Percentiles rank a stretch among this genome's conserved stretches.
Evolutionary conservation across 1,139 yeast species (phyloP).

Genomic region (Diutina pseudorugosa): DNA sequence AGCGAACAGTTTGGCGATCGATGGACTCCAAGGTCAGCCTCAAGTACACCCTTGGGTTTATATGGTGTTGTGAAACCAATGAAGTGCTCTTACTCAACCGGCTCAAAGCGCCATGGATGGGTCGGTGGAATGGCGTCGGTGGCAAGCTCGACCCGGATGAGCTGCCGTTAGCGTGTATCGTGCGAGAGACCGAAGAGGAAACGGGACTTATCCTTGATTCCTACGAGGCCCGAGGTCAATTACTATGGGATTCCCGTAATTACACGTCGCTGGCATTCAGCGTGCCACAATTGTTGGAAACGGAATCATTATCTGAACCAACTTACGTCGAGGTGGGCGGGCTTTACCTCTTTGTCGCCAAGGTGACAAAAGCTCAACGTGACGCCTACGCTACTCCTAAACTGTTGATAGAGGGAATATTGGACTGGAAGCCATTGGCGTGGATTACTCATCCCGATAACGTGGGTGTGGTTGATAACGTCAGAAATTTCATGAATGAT

Average conservation of each 20-base stretch:
- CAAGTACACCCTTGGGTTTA: constrained; percentile 28
- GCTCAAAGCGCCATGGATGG: constrained; percentile 39
- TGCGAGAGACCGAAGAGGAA: constrained; percentile 33
- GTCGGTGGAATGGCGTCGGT: constrained; percentile 41
- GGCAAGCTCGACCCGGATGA: constrained; percentile 30
- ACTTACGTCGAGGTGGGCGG: constrained; percentile 20
- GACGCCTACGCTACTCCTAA: constrained; percentile 16
- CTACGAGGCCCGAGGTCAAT: constrained; percentile 22
- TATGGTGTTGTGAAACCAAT: constrained; percentile 21
- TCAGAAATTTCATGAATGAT: constrained; percentile 7
- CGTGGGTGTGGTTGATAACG: constrained; percentile 33
- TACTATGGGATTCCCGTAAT: constrained; percentile 18
- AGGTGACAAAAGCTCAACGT: constrained; percentile 16
- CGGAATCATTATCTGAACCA: constrained; percentile 4
- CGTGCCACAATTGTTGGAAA: constrained; percentile 11
- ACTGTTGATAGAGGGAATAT: constrained; percentile 27
- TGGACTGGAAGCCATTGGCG: constrained; percentile 30
- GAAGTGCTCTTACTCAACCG: constrained; percentile 28
- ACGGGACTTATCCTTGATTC: constrained; percentile 23
- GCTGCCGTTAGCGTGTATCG: constrained; percentile 26
- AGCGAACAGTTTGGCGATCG: not conserved
- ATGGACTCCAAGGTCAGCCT: not conserved
- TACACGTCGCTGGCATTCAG: not conserved
- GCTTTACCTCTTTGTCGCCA: constrained; percentile 29
- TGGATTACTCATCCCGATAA: constrained; percentile 30